A percentile compares a stretch with the other conserved stretches of the same genome.
phyloP scores from a whole-genome alignment of 495 filamentous ascomycete genomes.

The Sabuloglossum arenarium region DNA sequence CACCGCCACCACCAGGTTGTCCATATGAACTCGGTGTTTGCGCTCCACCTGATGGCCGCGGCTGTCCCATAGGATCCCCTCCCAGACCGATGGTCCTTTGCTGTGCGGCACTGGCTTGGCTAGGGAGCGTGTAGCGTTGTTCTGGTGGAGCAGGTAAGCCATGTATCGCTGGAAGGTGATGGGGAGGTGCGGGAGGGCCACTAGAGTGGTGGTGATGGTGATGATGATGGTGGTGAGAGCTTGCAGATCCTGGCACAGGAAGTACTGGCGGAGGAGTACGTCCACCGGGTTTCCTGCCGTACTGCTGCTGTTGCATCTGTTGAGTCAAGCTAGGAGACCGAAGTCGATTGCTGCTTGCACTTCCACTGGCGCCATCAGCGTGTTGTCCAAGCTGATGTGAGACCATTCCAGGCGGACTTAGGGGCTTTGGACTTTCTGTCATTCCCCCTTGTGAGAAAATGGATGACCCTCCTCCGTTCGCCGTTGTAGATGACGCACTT shows the following conservation, averaged over 20 bases:
- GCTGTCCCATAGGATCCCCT: not conserved
- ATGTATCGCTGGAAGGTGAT: not conserved
- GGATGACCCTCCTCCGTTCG: constrained; percentile 29
- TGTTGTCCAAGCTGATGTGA: constrained; percentile 38
- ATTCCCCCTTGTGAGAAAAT: constrained; percentile 51
- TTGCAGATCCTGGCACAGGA: constrained; percentile 14
- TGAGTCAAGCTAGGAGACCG: constrained; percentile 51
- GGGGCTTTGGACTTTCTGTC: constrained; percentile 71
- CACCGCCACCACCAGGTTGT: not conserved
- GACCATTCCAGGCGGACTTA: constrained; percentile 51
- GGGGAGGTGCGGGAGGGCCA: not conserved
- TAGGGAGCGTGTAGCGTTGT: constrained; percentile 22
- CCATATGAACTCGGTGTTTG: not conserved
- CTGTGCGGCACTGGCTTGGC: constrained; percentile 11
- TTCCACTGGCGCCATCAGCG: constrained; percentile 18
- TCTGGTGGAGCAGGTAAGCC: constrained; percentile 26
- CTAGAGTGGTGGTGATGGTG: constrained; percentile 23
- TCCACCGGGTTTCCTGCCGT: constrained; percentile 27
- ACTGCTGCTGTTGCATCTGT: constrained; percentile 46
- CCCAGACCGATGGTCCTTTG: not conserved
- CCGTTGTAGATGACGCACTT: constrained; percentile 25
- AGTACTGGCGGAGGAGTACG: constrained; percentile 19
- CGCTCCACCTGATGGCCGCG: not conserved
- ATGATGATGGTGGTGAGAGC: constrained; percentile 29
- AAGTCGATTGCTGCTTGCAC: constrained; percentile 28